Percentiles rank a stretch among this genome's conserved stretches.
These are phyloP conservation scores for Fusarium euwallaceae DNA, from an alignment of 2,329 filamentous ascomycete genomes.

Conservation along the genomic window DNA sequence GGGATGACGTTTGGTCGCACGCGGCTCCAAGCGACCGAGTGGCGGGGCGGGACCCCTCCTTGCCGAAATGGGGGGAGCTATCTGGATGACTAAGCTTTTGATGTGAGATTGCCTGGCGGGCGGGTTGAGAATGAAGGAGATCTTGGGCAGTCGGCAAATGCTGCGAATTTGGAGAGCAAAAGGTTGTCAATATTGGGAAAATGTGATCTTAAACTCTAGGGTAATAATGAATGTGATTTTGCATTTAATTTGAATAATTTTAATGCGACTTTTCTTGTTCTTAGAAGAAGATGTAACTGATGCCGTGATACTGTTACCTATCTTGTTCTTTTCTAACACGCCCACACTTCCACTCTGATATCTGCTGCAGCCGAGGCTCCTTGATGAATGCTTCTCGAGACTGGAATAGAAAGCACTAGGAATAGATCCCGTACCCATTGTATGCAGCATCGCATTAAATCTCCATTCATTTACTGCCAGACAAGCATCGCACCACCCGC, in stretches of 20 bases:
- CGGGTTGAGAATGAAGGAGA: background rate
- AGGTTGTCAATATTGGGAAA: background rate
- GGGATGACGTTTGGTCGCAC: constrained; percentile 45
- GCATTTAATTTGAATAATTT: background rate
- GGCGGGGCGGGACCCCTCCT: constrained; percentile 25
- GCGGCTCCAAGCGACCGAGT: constrained; percentile 28
- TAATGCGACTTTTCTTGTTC: background rate
- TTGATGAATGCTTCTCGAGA: background rate
- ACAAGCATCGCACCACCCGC: background rate
- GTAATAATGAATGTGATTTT: background rate
- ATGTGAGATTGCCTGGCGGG: background rate
- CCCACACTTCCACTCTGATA: background rate
- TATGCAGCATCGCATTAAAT: background rate
- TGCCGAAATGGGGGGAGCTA: constrained; percentile 9
- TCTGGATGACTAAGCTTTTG: background rate
- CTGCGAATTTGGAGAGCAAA: background rate
- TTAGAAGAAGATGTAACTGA: background rate
- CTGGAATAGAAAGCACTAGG: background rate
- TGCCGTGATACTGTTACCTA: background rate
- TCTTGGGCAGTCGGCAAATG: background rate
- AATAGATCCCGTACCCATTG: background rate
- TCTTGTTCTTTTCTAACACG: background rate
- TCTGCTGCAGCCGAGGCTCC: too few species aligned
- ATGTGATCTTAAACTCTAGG: background rate
- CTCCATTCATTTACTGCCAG: background rate